A percentile compares a stretch with the other conserved stretches of the same genome.
phyloP scores from a whole-genome alignment of 139 green algal genomes.

The Astrephomene gubernaculifera region DNA sequence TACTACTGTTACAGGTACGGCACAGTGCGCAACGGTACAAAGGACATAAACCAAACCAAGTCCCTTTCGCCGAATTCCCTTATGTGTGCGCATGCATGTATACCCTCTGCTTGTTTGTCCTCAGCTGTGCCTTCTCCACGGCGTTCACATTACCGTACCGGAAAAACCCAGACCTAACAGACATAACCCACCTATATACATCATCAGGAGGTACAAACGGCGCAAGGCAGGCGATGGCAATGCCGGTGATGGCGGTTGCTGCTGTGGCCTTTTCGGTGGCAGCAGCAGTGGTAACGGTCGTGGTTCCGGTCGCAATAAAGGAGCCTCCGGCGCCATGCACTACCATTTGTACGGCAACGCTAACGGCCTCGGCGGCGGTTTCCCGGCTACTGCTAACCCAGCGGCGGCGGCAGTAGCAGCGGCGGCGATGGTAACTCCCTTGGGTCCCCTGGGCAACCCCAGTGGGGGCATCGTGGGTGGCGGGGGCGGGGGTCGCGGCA shows the following conservation, averaged over 20 bases:
- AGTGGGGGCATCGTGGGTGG: background rate
- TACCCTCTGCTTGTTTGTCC: background rate
- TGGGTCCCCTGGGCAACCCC: too few relatives aligned
- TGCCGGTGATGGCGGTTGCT: background rate
- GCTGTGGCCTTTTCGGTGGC: too few relatives aligned
- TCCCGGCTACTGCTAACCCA: background rate
- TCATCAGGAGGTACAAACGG: background rate
- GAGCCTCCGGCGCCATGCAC: background rate
- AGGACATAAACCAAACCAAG: background rate
- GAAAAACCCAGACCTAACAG: too few relatives aligned
- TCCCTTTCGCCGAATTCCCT: background rate
- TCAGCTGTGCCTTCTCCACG: background rate
- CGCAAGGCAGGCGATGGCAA: background rate
- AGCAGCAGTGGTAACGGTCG: too few relatives aligned
- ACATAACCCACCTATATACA: background rate
- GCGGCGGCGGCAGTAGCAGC: background rate
- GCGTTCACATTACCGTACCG: background rate
- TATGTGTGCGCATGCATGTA: background rate
- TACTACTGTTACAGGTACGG: slow-evolving; percentile 21
- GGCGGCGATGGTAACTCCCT: background rate
- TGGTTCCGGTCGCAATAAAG: too few relatives aligned
- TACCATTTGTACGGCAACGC: background rate
- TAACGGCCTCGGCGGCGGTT: background rate
- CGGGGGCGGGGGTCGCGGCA: background rate
- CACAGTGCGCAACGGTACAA: background rate